phyloP scores from a whole-genome alignment of 768 basidiomycete genomes.

The Trametes punicea region DNA sequence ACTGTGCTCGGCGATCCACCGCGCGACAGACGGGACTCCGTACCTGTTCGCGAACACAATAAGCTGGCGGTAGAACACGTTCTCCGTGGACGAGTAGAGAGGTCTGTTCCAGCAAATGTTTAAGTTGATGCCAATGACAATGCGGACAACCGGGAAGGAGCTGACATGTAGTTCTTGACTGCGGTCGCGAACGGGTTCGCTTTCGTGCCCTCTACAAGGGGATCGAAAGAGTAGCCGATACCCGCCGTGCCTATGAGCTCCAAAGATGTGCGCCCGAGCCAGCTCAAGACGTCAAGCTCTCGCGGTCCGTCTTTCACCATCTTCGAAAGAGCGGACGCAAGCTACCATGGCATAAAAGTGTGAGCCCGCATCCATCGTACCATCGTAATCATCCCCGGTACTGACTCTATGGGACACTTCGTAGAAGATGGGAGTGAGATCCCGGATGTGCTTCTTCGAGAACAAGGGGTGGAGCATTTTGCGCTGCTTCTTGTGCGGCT shows the following conservation, averaged over 20 bases:
- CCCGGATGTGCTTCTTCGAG: slow-evolving; percentile 40
- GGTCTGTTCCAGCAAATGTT: neutral
- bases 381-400: neutral
- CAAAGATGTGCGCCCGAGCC: neutral
- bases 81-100: neutral
- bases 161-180: slow-evolving; percentile 29
- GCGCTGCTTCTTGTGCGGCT: slow-evolving; percentile 45
- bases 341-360: neutral
- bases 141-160: neutral
- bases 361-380: neutral
- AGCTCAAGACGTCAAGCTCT: neutral
- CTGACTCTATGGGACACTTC: slow-evolving; percentile 42
- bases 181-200: neutral
- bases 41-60: slow-evolving; percentile 40
- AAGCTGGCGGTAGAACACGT: slow-evolving; percentile 41
- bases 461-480: slow-evolving; percentile 47
- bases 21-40: slow-evolving; percentile 39
- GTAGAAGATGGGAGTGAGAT: slow-evolving; percentile 42
- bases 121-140: no score
- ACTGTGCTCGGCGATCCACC: slow-evolving; percentile 39
- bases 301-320: neutral
- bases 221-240: slow-evolving; percentile 1
- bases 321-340: neutral
- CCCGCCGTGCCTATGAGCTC: slow-evolving; percentile 2
- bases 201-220: neutral